A percentile compares a stretch with the other conserved stretches of the same genome.
These are phyloP conservation scores for Zygosaccharomyces pseudobailii DNA, from an alignment of 1,139 yeast genomes.

Conservation along the genomic window DNA sequence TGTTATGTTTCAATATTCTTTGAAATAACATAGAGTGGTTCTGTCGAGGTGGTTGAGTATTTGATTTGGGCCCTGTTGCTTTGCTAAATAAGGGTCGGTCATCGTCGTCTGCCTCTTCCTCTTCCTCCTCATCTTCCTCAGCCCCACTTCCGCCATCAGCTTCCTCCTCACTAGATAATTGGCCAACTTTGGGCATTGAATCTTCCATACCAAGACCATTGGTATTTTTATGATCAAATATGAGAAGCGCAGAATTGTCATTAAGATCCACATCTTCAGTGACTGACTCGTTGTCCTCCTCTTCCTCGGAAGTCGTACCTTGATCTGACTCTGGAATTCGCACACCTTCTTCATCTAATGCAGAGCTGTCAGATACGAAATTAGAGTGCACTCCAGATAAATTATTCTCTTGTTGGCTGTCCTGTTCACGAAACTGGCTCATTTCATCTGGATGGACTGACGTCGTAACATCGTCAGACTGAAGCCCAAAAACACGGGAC, in stretches of 20 bases:
- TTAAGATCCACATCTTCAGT: slow-evolving; percentile 12
- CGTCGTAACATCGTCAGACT: slow-evolving; percentile 31
- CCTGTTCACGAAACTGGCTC: slow-evolving; percentile 20
- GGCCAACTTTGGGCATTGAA: slow-evolving; percentile 25
- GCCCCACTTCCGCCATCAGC: slow-evolving; percentile 14
- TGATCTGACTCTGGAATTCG: slow-evolving; percentile 33
- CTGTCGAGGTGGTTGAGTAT: slow-evolving; percentile 4
- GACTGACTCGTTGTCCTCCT: slow-evolving; percentile 6
- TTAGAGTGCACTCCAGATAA: slow-evolving; percentile 1
- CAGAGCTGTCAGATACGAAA: slow-evolving; percentile 3
- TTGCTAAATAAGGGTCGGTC: slow-evolving; percentile 15
- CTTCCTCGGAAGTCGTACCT: slow-evolving; percentile 24
- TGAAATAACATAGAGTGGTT: slow-evolving; percentile 11
- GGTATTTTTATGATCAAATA: background rate
- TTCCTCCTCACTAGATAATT: slow-evolving; percentile 26
- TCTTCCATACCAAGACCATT: slow-evolving; percentile 6
- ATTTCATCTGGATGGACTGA: slow-evolving; percentile 28
- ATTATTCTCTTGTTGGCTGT: slow-evolving; percentile 6
- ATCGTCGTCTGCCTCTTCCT: slow-evolving; percentile 11
- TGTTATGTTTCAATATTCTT: slow-evolving; percentile 11
- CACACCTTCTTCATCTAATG: slow-evolving; percentile 18
- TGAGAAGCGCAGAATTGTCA: slow-evolving; percentile 4
- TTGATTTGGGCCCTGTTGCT: background rate
- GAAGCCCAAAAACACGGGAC: slow-evolving; percentile 39
- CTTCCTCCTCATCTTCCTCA: slow-evolving; percentile 14